phyloP scores from a whole-genome alignment of 441 rosid genomes.

The Theobroma grandiflorum region DNA sequence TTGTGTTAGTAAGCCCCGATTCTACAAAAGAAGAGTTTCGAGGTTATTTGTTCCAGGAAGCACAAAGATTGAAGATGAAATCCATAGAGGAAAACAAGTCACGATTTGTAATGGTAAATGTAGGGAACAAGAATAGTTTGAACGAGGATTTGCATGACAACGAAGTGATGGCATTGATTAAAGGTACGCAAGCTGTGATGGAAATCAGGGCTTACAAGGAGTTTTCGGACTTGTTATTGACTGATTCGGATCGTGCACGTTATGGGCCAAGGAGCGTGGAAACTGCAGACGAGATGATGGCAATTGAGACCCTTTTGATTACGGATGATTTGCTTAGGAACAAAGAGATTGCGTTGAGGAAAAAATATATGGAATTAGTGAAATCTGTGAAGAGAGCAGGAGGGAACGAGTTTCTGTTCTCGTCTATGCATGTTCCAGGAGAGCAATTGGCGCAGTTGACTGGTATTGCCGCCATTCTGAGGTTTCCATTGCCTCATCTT shows the following conservation, averaged over 20 bases:
- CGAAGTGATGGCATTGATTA: conserved; percentile 12
- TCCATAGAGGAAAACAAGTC: conserved; percentile 5
- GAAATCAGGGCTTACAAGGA: conserved; percentile 26
- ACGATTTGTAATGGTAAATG: not conserved
- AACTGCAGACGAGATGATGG: conserved; percentile 6
- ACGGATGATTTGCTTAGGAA: conserved; percentile 26
- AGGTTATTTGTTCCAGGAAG: not conserved
- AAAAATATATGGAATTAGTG: conserved; percentile 6
- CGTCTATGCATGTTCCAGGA: conserved; percentile 15
- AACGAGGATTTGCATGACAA: conserved; percentile 8
- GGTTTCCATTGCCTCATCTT: conserved; percentile 17
- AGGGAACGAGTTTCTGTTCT: conserved; percentile 22
- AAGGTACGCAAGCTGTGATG: not conserved
- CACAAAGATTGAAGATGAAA: conserved; percentile 6
- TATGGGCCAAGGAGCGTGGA: conserved; percentile 22
- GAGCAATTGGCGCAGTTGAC: conserved; percentile 16
- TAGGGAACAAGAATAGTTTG: not conserved
- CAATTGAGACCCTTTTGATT: conserved; percentile 17
- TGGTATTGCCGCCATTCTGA: conserved; percentile 20
- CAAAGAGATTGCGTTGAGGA: not conserved
- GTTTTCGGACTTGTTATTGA: conserved; percentile 1
- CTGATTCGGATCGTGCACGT: conserved; percentile 1
- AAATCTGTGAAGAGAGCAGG: conserved; percentile 24
- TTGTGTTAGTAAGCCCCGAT: not conserved
- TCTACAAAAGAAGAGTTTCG: conserved; percentile 1